A percentile compares a stretch with the other conserved stretches of the same genome.
Conservation (phyloP, 371 early-diverging fungal genomes). For the Saksenaea oblongispora region DNA sequence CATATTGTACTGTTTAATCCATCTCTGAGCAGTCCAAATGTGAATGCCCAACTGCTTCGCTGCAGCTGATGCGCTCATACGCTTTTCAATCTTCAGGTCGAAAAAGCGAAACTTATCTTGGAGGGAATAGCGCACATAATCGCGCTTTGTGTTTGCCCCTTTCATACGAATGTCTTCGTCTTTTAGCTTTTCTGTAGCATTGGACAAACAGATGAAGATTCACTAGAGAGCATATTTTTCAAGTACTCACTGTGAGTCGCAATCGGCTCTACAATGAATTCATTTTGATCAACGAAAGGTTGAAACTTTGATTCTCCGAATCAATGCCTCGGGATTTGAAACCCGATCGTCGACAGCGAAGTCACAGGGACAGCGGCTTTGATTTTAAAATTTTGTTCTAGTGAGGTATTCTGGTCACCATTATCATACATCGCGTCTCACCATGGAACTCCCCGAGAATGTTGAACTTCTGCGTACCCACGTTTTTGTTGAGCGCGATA, state of each 20-base stretch:
- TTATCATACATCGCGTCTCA: neutral
- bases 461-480: slow-evolving; percentile 53
- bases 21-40: slow-evolving; percentile 16
- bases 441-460: slow-evolving; percentile 26
- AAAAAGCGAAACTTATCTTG: slow-evolving; percentile 20
- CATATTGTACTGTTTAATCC: slow-evolving; percentile 14
- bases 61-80: slow-evolving; percentile 22
- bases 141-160: slow-evolving; percentile 18
- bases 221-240: slow-evolving; percentile 6
- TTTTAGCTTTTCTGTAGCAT: slow-evolving; percentile 12
- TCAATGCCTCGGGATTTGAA: no score
- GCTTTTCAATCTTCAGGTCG: slow-evolving; percentile 14
- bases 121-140: slow-evolving; percentile 16
- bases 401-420: neutral
- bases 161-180: slow-evolving; percentile 22
- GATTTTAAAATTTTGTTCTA: neutral
- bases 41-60: slow-evolving; percentile 38
- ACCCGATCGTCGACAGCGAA: neutral
- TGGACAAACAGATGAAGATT: neutral
- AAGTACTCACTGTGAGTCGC: slow-evolving; percentile 10
- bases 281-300: slow-evolving; percentile 9
- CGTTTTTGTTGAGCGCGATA: slow-evolving; percentile 60
- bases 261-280: slow-evolving; percentile 12
- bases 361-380: slow-evolving; percentile 3
- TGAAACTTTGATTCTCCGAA: no score